Conservation (phyloP, 2,329 filamentous ascomycete genomes). For the Coleophoma eucalyptorum region DNA sequence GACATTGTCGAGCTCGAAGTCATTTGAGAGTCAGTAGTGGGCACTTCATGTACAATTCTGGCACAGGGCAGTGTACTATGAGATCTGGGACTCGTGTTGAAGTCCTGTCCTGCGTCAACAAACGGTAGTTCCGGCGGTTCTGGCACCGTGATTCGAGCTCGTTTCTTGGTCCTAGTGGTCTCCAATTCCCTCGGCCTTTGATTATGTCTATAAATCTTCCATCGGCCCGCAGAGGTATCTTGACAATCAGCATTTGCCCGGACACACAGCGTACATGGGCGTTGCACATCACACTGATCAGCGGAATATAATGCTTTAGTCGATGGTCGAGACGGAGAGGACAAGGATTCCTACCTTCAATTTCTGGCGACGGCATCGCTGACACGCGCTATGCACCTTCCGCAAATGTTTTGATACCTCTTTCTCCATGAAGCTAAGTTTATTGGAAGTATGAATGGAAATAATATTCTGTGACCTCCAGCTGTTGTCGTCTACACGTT, state of each 20-base stretch:
- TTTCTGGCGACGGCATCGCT: slow-evolving; percentile 24
- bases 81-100: no score
- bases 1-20: no score
- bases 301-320: neutral
- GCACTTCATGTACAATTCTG: no score
- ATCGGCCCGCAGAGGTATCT: slow-evolving; percentile 15
- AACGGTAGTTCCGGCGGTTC: no score
- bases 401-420: neutral
- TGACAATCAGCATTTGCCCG: slow-evolving; percentile 17
- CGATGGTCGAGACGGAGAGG: neutral
- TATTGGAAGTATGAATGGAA: no score
- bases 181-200: neutral
- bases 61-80: no score
- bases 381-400: slow-evolving; percentile 14
- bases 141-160: no score
- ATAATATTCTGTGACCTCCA: no score
- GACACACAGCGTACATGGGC: slow-evolving; percentile 25
- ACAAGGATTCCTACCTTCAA: slow-evolving; percentile 14
- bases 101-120: no score
- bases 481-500: no score
- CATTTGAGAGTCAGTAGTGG: no score
- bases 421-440: neutral
- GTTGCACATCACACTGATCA: slow-evolving; percentile 23
- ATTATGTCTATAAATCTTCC: slow-evolving; percentile 4
- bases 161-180: no score